Evolutionary conservation across 2,329 filamentous ascomycete species (phyloP).

Genomic region (Fusarium sp.): DNA sequence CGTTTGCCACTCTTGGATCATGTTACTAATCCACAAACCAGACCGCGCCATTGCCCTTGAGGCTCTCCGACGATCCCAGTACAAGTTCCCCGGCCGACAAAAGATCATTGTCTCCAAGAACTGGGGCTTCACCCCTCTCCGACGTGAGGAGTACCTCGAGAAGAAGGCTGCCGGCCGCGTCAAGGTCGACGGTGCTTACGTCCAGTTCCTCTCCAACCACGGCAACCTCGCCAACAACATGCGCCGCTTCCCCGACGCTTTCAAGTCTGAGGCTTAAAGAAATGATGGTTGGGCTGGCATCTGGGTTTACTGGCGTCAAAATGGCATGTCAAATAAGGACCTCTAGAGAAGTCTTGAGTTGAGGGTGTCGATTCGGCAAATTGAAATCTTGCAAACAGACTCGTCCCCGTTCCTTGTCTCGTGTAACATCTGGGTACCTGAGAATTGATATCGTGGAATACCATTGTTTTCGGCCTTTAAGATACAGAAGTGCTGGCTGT

Average conservation of each 20-base stretch:
- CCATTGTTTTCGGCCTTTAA: not conserved
- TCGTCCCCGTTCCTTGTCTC: constrained; percentile 2
- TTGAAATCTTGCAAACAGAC: constrained; percentile 46
- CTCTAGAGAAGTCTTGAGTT: constrained; percentile 46
- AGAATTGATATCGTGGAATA: constrained; percentile 11
- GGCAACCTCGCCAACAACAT: constrained; percentile 87
- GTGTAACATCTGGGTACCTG: constrained; percentile 6
- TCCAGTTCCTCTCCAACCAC: constrained; percentile 98
- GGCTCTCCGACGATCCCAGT: constrained; percentile 98
- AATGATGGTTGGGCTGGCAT: constrained; percentile 49
- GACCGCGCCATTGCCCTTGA: constrained; percentile 94
- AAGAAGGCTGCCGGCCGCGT: constrained; percentile 93
- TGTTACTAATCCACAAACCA: constrained; percentile 49
- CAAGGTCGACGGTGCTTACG: constrained; percentile 98
- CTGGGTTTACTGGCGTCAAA: constrained; percentile 57
- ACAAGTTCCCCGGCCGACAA: constrained; percentile 99
- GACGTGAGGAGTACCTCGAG: constrained; percentile 95
- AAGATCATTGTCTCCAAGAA: constrained; percentile 99
- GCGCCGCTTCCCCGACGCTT: constrained; percentile 93
- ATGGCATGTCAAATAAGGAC: constrained; percentile 54
- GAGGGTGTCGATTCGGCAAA: constrained; percentile 48
- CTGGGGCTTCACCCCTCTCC: constrained; percentile 99
- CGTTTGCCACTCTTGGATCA: constrained; percentile 16
- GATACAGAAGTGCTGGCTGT: not conserved
- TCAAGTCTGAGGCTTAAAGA: constrained; percentile 66